Evolutionary conservation across 2,329 filamentous ascomycete genomes (phyloP), one percentile per base, ranked within the genome.

Genomic region (Neocatenulostroma microsporum): DNA sequence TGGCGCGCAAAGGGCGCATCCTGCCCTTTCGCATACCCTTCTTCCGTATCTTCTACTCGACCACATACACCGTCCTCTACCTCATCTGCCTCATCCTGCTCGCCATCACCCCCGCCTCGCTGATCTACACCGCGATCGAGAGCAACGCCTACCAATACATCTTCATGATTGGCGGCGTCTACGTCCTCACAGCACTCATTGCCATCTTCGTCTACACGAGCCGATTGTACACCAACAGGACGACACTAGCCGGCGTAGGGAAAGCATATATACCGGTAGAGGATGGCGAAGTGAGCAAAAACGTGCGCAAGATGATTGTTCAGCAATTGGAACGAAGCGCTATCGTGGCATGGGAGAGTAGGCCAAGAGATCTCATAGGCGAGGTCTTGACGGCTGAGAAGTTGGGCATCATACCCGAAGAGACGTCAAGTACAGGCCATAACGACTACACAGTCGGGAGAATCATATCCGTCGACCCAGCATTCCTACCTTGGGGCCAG

Each of bases 261-360:
- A 91, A 89, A 60, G 68, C 76, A 36, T 93, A 84, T 74, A 75
- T 94, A 12, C 88, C 88, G 0, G 72, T 94, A 45, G 85, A 91
- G 50, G 84, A 85, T 57, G 83, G 82, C 46, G 87, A 95, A 57
- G 75, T 95, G 29, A 76, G 74, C 29, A 80, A 78, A 47, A 72
- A 73, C 37, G 85, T 95, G 25, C 72, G 84, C 53, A 74, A 77
- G 47, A 77, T 94, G 66, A 82, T 98, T 40, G 72, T 72, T 12
- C 75, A 78, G 32, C 76, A 81, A 18, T 70, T 94, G 36, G 74
- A 76, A 42, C 73, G 83, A 49, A 94, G 86, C 56, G 85, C 87
- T 1, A 71, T 81, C 23, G 78, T 96, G 40, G 81, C 88, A 4
- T 91, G 81, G 66, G 80, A 86, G 51, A 78, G 82, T 21, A 69